phyloP scores from a whole-genome alignment of 495 filamentous ascomycete species.

The Neurospora pannonica region DNA sequence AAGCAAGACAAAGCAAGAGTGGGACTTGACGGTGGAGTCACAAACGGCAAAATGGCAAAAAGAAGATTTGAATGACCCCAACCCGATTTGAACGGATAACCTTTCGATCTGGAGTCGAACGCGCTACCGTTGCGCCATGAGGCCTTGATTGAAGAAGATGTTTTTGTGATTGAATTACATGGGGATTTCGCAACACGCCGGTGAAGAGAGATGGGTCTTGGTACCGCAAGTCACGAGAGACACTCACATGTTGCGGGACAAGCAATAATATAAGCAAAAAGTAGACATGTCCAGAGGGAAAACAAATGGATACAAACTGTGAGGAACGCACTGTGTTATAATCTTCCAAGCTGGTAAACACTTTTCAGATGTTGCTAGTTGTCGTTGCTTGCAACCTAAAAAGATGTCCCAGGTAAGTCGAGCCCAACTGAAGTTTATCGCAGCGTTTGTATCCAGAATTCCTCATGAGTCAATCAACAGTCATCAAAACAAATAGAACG shows the following conservation, averaged over 20 bases:
- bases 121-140: constrained; percentile 33
- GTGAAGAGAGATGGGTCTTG: background rate
- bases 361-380: background rate
- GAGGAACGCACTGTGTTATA: background rate
- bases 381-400: background rate
- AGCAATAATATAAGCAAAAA: background rate
- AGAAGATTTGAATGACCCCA: background rate
- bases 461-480: background rate
- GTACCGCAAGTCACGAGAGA: background rate
- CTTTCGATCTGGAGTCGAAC: constrained; percentile 39
- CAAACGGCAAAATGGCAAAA: background rate
- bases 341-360: background rate
- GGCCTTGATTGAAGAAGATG: background rate
- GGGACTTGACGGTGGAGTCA: background rate
- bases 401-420: background rate
- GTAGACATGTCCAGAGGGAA: background rate
- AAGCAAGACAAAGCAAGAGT: background rate
- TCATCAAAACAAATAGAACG: background rate
- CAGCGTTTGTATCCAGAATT: background rate
- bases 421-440: background rate
- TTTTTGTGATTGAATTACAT: background rate
- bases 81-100: constrained; percentile 23
- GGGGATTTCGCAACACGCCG: background rate
- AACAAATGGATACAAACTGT: background rate
- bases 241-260: background rate